phyloP scores from a whole-genome alignment of 2,329 filamentous ascomycete species.

The Phaeosphaeriaceae sp. region DNA sequence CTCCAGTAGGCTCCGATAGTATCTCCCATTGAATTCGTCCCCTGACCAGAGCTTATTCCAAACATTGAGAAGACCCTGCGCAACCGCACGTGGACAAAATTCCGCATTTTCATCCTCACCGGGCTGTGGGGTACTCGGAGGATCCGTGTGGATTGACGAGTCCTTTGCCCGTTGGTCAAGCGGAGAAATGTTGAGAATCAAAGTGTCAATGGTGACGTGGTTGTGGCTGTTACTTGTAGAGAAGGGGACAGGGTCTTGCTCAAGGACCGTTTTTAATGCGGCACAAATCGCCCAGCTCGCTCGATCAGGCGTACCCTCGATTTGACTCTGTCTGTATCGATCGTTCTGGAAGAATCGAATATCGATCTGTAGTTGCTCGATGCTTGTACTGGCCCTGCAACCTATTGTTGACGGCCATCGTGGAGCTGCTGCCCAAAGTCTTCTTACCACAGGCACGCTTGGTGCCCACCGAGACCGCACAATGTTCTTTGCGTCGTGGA shows the following conservation, averaged over 20 bases:
- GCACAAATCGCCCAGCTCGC: conserved; percentile 45
- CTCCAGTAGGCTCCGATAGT: conserved; percentile 36
- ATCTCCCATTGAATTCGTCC: conserved; percentile 30
- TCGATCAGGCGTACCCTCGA: conserved; percentile 26
- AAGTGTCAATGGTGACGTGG: conserved; percentile 33
- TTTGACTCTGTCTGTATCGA: conserved; percentile 22
- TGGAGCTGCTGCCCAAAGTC: not conserved
- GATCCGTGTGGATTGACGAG: not conserved
- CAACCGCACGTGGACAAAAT: not conserved
- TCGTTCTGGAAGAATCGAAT: conserved; percentile 32
- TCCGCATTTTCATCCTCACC: not conserved
- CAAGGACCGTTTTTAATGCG: conserved; percentile 38
- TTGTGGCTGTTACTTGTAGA: conserved; percentile 10
- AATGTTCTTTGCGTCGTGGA: conserved; percentile 1
- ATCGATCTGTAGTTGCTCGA: conserved; percentile 40
- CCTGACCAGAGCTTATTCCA: conserved; percentile 44
- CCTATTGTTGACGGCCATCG: not conserved
- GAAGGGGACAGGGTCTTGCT: conserved; percentile 27
- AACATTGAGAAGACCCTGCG: conserved; percentile 35
- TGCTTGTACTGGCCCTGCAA: conserved; percentile 16
- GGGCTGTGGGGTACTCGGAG: not conserved
- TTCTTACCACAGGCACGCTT: conserved; percentile 11
- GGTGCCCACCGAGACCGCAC: conserved; percentile 25
- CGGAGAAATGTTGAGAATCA: conserved; percentile 39
- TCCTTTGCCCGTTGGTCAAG: not conserved